Percentiles rank a stretch among this genome's conserved stretches.
Evolutionary conservation across 1,284 basidiomycete species (phyloP).

Genomic region (Ustilago sp.): DNA sequence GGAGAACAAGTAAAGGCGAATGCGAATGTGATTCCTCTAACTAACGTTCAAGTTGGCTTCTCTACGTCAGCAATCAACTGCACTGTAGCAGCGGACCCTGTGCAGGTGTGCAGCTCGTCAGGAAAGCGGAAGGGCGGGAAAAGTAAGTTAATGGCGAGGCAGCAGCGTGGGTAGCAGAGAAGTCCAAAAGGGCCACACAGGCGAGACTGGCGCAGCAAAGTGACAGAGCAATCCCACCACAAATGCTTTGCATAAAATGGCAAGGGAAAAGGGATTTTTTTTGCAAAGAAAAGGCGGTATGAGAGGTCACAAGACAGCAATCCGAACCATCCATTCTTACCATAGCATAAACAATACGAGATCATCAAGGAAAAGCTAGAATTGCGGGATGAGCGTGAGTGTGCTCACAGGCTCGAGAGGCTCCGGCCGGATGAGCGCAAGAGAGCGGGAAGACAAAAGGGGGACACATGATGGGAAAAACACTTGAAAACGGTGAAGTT

Average conservation of each 20-base stretch:
- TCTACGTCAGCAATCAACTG: neutral
- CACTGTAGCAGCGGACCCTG: constrained; percentile 1
- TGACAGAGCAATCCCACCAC: neutral
- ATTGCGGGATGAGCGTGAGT: too few species aligned
- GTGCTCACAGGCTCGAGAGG: too few species aligned
- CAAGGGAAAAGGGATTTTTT: neutral
- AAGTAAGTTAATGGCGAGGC: too few species aligned
- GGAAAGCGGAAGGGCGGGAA: neutral
- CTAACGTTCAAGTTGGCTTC: neutral
- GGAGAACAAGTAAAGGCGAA: constrained; percentile 3
- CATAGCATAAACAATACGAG: too few species aligned
- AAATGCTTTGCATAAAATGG: neutral
- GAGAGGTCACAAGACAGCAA: neutral
- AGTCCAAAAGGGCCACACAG: neutral
- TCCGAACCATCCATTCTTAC: too few species aligned
- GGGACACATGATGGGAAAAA: neutral
- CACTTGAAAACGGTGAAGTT: too few species aligned
- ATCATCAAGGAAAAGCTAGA: too few species aligned
- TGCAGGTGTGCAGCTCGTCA: neutral
- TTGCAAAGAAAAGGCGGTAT: neutral
- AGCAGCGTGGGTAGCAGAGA: constrained; percentile 2
- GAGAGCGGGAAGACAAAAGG: too few species aligned
- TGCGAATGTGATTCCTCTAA: neutral
- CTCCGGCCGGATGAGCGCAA: too few species aligned
- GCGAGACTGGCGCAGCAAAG: constrained; percentile 8